Percentiles rank a stretch among this genome's conserved stretches.
Conservation (phyloP, 495 filamentous ascomycete genomes). For the Lasiosphaeria ovina region DNA sequence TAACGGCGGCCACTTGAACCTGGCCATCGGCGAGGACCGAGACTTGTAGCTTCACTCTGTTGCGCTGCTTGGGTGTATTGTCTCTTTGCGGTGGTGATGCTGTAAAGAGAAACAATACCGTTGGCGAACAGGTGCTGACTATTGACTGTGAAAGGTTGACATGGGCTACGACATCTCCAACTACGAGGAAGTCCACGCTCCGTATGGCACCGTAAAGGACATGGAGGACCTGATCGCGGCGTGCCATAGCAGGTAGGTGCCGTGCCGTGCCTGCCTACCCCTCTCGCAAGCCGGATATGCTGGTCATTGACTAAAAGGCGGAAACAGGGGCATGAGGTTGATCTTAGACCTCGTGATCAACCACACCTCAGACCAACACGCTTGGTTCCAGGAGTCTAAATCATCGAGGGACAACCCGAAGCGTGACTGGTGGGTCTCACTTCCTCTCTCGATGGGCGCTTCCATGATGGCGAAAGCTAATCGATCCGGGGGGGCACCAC, state of each 20-base stretch:
- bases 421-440: slow-evolving; percentile 50
- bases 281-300: neutral
- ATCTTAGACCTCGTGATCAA: slow-evolving; percentile 76
- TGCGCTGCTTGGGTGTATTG: too few species aligned
- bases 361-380: slow-evolving; percentile 71
- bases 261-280: neutral
- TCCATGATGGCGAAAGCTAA: neutral
- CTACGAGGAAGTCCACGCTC: slow-evolving; percentile 59
- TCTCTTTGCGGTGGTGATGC: neutral
- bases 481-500: neutral
- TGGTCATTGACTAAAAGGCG: neutral
- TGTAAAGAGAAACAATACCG: neutral
- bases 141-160: slow-evolving; percentile 41
- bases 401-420: slow-evolving; percentile 60
- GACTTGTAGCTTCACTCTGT: too few species aligned
- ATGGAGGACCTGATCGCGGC: slow-evolving; percentile 57
- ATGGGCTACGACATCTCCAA: slow-evolving; percentile 69
- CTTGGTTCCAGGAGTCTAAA: slow-evolving; percentile 70
- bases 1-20: too few species aligned
- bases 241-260: slow-evolving; percentile 45
- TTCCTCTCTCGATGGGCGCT: neutral
- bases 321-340: slow-evolving; percentile 59
- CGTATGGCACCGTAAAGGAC: slow-evolving; percentile 65
- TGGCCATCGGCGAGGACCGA: too few species aligned
- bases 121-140: neutral